Percentiles rank a stretch among this genome's conserved stretches.
phyloP scores from a whole-genome alignment of 164 flowering plant species.

The Dillenia turbinata region DNA sequence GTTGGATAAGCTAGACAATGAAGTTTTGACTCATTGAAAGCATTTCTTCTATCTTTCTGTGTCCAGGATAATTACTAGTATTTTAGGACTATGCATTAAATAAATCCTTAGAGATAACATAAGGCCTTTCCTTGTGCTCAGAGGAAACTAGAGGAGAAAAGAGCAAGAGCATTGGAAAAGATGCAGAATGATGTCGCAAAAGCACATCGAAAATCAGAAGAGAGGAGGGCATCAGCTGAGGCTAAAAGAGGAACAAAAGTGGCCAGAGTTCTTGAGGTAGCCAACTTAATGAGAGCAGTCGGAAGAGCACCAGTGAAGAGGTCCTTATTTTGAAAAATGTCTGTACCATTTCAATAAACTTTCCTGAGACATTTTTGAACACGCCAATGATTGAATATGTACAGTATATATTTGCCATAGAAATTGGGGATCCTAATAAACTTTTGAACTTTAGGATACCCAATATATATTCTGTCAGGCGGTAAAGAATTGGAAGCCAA shows the following conservation, averaged over 20 bases:
- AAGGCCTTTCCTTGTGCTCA: slow-evolving; percentile 18
- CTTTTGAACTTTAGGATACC: slow-evolving; percentile 5
- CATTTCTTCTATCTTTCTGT: not conserved
- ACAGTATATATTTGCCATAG: not conserved
- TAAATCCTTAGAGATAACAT: not conserved
- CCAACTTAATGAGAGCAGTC: slow-evolving; percentile 82
- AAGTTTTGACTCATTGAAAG: not conserved
- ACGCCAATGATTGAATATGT: too few relatives aligned
- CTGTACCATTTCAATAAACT: not conserved
- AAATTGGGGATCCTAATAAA: not conserved
- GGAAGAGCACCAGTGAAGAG: slow-evolving; percentile 78
- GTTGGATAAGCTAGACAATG: slow-evolving; percentile 67
- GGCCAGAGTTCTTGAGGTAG: slow-evolving; percentile 62
- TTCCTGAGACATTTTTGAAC: too few relatives aligned
- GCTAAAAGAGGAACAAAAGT: slow-evolving; percentile 85
- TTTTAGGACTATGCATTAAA: too few relatives aligned
- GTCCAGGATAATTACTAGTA: too few relatives aligned
- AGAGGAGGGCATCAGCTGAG: slow-evolving; percentile 88
- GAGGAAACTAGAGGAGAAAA: slow-evolving; percentile 92
- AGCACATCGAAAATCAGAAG: slow-evolving; percentile 82
- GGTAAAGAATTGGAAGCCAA: too few relatives aligned
- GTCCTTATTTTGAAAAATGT: slow-evolving; percentile 50
- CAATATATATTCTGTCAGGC: not conserved
- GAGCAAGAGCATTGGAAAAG: slow-evolving; percentile 82
- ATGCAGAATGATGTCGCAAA: slow-evolving; percentile 87